Conservation (phyloP, 2,329 filamentous ascomycete species). For the Aspergillaceae sp. region DNA sequence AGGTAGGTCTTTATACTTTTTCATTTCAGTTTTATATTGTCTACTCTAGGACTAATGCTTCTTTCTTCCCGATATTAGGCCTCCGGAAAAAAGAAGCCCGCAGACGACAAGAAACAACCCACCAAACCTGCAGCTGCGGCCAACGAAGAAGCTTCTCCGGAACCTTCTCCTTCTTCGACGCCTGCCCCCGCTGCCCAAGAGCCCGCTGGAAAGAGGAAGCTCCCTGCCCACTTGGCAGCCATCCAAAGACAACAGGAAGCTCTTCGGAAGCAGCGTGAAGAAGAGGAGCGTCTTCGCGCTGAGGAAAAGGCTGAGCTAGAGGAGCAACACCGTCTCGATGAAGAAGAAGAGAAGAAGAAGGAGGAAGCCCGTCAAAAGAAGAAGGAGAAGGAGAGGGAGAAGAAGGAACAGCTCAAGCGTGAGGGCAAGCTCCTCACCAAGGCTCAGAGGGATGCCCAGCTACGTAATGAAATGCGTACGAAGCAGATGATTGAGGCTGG, state of each 20-base stretch:
- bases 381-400: constrained; percentile 44
- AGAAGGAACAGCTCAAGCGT: constrained; percentile 41
- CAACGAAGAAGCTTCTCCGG: neutral
- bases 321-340: constrained; percentile 28
- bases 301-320: constrained; percentile 36
- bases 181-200: constrained; percentile 25
- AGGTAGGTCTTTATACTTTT: constrained; percentile 48
- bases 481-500: constrained; percentile 43
- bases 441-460: constrained; percentile 40
- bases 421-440: constrained; percentile 44
- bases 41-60: constrained; percentile 1
- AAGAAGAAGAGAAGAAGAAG: constrained; percentile 40
- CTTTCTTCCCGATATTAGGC: constrained; percentile 46
- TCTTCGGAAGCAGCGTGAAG: constrained; percentile 38
- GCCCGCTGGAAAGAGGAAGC: constrained; percentile 76
- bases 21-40: neutral
- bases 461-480: constrained; percentile 40
- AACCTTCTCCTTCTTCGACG: constrained; percentile 24
- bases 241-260: constrained; percentile 43
- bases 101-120: constrained; percentile 16
- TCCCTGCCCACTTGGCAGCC: constrained; percentile 51
- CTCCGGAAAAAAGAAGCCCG: constrained; percentile 68
- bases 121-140: constrained; percentile 3
- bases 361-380: constrained; percentile 39
- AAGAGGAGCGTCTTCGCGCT: constrained; percentile 32